Evolutionary conservation across 169 alveolate genomes (phyloP), one percentile per base, ranked within the genome.

Genomic region (Eimeria necatrix): DNA sequence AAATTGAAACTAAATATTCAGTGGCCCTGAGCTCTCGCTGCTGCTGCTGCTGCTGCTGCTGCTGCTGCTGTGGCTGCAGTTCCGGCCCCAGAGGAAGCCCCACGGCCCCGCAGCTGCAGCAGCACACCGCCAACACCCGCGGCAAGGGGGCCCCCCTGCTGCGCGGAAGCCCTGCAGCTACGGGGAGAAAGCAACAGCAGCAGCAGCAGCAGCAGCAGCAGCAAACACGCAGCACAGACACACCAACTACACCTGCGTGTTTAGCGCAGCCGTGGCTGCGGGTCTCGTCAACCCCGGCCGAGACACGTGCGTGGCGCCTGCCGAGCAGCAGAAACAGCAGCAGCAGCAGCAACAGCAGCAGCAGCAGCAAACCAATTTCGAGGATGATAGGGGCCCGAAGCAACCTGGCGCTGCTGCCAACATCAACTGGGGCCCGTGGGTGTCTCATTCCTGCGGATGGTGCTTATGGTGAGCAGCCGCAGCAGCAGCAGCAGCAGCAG

Each of bases 241-340:
- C 56, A 48, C 56, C 53, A 22, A 52, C 91, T 22, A 24, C 46
- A 48, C 78, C 51, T 83, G 91, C 32, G 60, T 83, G 76, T 83
- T 83, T 53, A 83, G 91, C 48, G 91, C 91, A 9, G 91, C 91
- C 24, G 91, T 83, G 52, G 59, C 73, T 56, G 91, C 91, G 12
- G 91, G 91, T 60, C 91, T 83, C 5, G 91, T 83, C 46, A 59
- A 22, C 18, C 78, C 91, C 20, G 52, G 52, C 10, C n/a, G 91
- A 24, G 91, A 83, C 41, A 83, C 14, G 14, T 68, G 16, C 8
- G 76, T 83, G 24, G 56, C 46, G 59, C 91, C 91, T 56, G 56
- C 60, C 91, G 91, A 59, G 59, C 91, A 83, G 91, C 91, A 53
- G 78, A 73, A 83, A 56, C 78, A 24, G 78, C 26, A 53, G 46